These are phyloP conservation scores for Diatrype stigma DNA, from an alignment of 2,329 filamentous ascomycete genomes.

Conservation along the genomic window DNA sequence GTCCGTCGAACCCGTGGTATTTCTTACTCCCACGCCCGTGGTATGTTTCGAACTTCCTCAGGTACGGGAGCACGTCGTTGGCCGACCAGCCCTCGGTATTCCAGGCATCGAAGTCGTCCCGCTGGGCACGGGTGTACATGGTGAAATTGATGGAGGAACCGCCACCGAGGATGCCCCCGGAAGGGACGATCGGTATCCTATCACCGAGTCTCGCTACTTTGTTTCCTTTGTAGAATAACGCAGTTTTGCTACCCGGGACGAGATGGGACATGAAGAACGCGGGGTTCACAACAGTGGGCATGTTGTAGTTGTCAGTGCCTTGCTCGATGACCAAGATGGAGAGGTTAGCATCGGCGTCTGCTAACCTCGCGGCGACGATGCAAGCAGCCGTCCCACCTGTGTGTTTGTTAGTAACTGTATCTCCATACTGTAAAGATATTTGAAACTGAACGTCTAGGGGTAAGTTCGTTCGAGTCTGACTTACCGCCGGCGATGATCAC, in stretches of 20 bases:
- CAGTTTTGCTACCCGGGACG: slow-evolving; percentile 37
- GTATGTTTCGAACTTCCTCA: slow-evolving; percentile 36
- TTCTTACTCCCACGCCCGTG: slow-evolving; percentile 27
- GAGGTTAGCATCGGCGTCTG: slow-evolving; percentile 39
- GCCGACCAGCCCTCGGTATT: slow-evolving; percentile 11
- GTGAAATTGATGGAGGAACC: slow-evolving; percentile 43
- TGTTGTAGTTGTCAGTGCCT: slow-evolving; percentile 48
- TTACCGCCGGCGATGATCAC: background rate
- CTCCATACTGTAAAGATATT: too few species aligned
- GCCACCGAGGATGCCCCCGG: slow-evolving; percentile 29
- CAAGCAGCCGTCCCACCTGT: slow-evolving; percentile 39
- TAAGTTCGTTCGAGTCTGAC: background rate
- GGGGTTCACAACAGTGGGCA: slow-evolving; percentile 45
- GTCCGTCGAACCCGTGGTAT: slow-evolving; percentile 44
- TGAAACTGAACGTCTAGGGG: slow-evolving; percentile 17
- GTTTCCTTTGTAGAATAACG: slow-evolving; percentile 44
- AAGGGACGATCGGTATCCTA: slow-evolving; percentile 33
- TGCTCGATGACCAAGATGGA: slow-evolving; percentile 50
- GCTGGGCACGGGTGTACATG: slow-evolving; percentile 26
- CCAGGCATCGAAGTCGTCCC: slow-evolving; percentile 15
- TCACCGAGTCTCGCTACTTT: slow-evolving; percentile 39
- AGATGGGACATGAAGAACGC: slow-evolving; percentile 45
- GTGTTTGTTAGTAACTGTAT: background rate
- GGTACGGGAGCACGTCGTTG: slow-evolving; percentile 37
- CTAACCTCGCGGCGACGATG: slow-evolving; percentile 46